These are phyloP conservation scores for Tylopilus cervinicoccineus DNA, from an alignment of 768 basidiomycete species.

Conservation along the genomic window DNA sequence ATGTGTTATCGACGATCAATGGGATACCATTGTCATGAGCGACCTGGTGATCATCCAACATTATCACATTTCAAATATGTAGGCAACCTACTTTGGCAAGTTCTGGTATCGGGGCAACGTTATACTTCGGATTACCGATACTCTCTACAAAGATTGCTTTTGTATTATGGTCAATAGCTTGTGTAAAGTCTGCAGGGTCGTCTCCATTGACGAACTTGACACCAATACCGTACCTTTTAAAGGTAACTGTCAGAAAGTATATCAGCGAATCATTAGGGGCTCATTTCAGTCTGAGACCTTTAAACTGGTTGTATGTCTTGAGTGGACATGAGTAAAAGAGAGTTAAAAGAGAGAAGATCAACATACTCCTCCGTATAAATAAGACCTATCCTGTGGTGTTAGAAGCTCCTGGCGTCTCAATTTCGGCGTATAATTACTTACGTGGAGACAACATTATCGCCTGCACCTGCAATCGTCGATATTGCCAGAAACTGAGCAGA, in stretches of 20 bases:
- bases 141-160: conserved; percentile 74
- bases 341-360: too few relatives aligned
- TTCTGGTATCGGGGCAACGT: conserved; percentile 61
- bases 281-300: conserved; percentile 37
- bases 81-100: conserved; percentile 52
- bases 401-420: not conserved
- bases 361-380: conserved; percentile 57
- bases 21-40: conserved; percentile 67
- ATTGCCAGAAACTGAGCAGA: conserved; percentile 62
- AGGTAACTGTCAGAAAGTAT: conserved; percentile 9
- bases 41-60: conserved; percentile 34
- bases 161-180: conserved; percentile 66
- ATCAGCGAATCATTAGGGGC: not conserved
- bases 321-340: not conserved
- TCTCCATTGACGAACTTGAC: conserved; percentile 49
- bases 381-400: conserved; percentile 32
- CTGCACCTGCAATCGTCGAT: conserved; percentile 43
- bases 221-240: conserved; percentile 32
- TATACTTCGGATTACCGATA: conserved; percentile 77
- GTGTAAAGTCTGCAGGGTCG: conserved; percentile 54
- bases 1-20: conserved; percentile 63
- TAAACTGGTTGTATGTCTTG: conserved; percentile 63
- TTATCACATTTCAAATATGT: not conserved
- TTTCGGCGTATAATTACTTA: conserved; percentile 22
- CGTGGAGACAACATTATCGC: conserved; percentile 67